Base-by-base conservation (phyloP, 2,329 filamentous ascomycete species). In the Neophaeococcomyces mojaviensis region DNA sequence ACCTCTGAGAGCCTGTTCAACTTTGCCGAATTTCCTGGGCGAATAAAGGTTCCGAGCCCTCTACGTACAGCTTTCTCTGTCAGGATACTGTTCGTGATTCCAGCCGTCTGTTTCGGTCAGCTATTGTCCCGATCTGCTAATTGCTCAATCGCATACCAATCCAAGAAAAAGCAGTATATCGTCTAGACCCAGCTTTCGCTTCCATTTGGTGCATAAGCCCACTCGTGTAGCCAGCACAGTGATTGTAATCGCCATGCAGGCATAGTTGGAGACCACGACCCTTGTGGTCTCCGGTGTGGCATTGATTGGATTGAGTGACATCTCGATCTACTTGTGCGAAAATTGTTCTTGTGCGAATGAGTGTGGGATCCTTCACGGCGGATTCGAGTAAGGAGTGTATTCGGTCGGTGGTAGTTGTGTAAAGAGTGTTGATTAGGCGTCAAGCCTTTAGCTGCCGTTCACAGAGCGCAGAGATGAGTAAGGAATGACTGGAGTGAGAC, bases 1-100 rank as follows among this genome's bases (percentile, higher is more conserved):
- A 43, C 40, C 30, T 43, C 20, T 20, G 40, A 43, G 9, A 43
- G 32, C 18, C 40, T 3, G 18, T 43, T 34, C 15, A 43, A 31
- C 19, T 24, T 43, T 4, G 30, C n/a, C 5, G 40, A 20, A 16
- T 43, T 43, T n/a, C 40, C 40, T 8, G 40, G 40, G 8, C 40
- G 30, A 16, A 43, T 43, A 30, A 6, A 43, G 16, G 40, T 43
- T 34, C 40, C 40, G 30, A 43, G 15, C 12, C 40, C 40, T 43
- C 40, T 34, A n/a, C 40, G 30, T n/a, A 43, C 40, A 35, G 40
- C 40, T n/a, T 43, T 15, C 24, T 43, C 40, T 8, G 40, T 43
- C 18, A 43, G 34, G 28, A 26, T 20, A 30, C 40, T 43, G 16
- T 43, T 31, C 8, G 24, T 35, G 13, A 43, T 35, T 5, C 30